Evolutionary conservation across 2,329 filamentous ascomycete genomes (phyloP), one percentile per base, ranked within the genome.

Genomic region (Volutella citrinella): DNA sequence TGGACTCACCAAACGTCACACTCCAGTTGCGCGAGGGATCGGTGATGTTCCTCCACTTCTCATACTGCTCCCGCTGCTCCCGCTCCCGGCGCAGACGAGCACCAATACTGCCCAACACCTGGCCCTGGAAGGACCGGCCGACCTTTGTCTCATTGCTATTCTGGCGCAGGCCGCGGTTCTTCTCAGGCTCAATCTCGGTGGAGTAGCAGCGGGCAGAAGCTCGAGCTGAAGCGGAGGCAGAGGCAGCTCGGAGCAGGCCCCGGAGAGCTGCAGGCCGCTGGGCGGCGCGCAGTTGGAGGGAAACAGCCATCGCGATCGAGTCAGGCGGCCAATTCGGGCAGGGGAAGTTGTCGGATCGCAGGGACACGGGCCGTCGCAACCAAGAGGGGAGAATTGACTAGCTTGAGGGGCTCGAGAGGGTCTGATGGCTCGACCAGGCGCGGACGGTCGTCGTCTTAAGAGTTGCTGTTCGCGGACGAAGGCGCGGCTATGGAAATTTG

Each of bases 51-150:
- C 62, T 56, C 62, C 62, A 65, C 34, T 57, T 45, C 49, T 65
- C 62, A 20, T 73, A 76, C 43, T 70, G 66, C 49, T 69, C 69
- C 16, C 72, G 64, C 55, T 79, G 73, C 38, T 68, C 66, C 30
- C 65, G 64, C 56, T 81, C 76, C n/a, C 70, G 61, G 44, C 67
- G 64, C 43, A 80, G 62, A 39, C 77, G 70, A 34, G 69, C 64
- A 31, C 66, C 67, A 30, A 78, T 76, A 43, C 74, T 78, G 45
- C 76, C 72, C 51, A 77, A 74, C 48, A 81, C 68, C 59, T 80
- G 77, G 14, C 75, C 75, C 48, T 74, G 70, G 52, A 80, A 81
- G 5, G 65, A 59, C 28, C 66, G 47, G 12, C 60, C 64, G 17
- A 56, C 51, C 50, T 53, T 65, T 44, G 56, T 46, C 46, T 66